Evolutionary conservation across 371 early-diverging fungal genomes (phyloP).

Genomic region (Chytridiales sp.): DNA sequence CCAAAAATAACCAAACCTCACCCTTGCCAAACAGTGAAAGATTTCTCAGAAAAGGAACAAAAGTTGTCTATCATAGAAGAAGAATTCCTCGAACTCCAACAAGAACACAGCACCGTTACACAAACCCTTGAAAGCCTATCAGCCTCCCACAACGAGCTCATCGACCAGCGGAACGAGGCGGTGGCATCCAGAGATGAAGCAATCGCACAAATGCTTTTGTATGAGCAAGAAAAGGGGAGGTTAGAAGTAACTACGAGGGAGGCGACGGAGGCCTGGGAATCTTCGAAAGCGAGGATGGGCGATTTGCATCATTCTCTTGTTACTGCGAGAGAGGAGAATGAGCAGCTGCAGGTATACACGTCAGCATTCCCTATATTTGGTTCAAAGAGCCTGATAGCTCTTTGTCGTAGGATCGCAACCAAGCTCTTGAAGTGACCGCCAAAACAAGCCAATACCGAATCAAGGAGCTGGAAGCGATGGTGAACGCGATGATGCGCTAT

Average conservation of each 20-base stretch:
- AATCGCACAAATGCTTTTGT: not conserved
- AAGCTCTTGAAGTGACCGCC: not conserved
- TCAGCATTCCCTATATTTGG: not conserved
- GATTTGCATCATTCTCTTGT: constrained; percentile 27
- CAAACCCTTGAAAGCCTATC: not conserved
- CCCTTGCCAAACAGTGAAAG: no score
- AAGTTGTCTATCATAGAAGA: no score
- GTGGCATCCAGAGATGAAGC: no score
- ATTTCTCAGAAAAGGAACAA: no score
- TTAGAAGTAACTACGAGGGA: constrained; percentile 1
- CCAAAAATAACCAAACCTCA: no score
- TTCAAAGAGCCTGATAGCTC: not conserved
- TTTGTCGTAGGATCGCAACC: constrained; percentile 6
- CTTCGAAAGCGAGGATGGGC: constrained; percentile 14
- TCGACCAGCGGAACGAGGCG: not conserved
- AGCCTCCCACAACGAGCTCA: not conserved
- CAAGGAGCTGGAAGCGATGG: constrained; percentile 25
- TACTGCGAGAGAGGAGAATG: constrained; percentile 20
- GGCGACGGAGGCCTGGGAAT: constrained; percentile 4
- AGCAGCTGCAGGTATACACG: constrained; percentile 15
- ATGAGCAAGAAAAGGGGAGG: constrained; percentile 2
- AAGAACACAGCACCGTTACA: no score
- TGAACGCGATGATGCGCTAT: constrained; percentile 29
- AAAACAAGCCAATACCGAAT: constrained; percentile 12
- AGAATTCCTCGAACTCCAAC: no score